Base-by-base conservation (phyloP, 106 monocot genomes). In the Allium cepa region DNA sequence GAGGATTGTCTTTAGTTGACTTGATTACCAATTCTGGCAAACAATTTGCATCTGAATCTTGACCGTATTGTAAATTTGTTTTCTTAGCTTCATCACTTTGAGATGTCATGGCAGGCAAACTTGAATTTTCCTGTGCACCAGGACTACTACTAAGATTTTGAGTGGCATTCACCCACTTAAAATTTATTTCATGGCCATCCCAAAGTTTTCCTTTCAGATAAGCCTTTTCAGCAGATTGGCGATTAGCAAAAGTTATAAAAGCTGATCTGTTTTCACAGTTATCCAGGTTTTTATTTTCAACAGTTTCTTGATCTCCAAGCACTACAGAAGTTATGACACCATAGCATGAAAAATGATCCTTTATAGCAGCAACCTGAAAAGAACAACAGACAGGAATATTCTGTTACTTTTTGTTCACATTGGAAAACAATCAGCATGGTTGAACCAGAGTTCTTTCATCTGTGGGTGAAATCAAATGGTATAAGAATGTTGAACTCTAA, bases 321-420 rank as follows among this genome's bases (percentile, higher is more conserved):
- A 80, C 73, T 52, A 92, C 63, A 45, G 75, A 73, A 48, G 86
- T 56, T 10, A 93, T 72, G 72, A 84, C 84, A 26, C 79, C 79
- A 69, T 82, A 90, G 51, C 67, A 61, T 70, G 83, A 89, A 73
- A 93, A 93, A 66, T 90, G 86, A 14, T 86, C 89, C 60, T 78
- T 79, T 56, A 93, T 53, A 57, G 69, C 69, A 62, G 85, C 60
- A 81, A 82, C 72, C 93, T 93, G 70, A 47, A 26, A 53, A 68
- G 26, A 47, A 64, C 64, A 68, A 22, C 27, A 56, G 45, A 48
- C 64, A 64, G 36, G 7, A 64, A 36, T 47, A 8, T 64, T 36
- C 64, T 64, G 17, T 13, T 49, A 17, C 47, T 16, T 9, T 48
- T 61, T 12, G 62, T 14, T 8, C 7, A 4, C 14, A 4, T 62